Percentiles rank a stretch among this genome's conserved stretches.
Evolutionary conservation across 2,329 filamentous ascomycete species (phyloP).

Genomic region (Blumeria hordei): DNA sequence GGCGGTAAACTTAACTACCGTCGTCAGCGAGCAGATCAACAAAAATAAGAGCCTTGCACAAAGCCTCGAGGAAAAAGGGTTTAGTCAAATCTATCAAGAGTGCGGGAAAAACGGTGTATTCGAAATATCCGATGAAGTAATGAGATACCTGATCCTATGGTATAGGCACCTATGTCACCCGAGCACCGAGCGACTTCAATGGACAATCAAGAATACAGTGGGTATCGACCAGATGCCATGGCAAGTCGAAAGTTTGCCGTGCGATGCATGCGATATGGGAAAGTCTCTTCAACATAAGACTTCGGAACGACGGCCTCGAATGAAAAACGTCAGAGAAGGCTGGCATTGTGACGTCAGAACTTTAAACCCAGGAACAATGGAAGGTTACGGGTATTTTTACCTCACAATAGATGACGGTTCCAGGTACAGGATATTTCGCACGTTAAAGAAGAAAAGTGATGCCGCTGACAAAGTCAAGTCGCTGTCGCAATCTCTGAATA

Average conservation of each 20-base stretch:
- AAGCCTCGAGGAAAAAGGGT: not conserved
- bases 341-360: not conserved
- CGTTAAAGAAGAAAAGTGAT: not conserved
- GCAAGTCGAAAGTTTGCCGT: not conserved
- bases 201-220: not conserved
- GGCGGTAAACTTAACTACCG: not conserved
- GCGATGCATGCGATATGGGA: not conserved
- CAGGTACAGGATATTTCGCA: not conserved
- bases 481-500: not conserved
- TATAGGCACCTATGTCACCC: not conserved
- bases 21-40: not conserved
- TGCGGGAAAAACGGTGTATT: not conserved
- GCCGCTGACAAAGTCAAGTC: not conserved
- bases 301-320: not conserved
- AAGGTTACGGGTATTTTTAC: not conserved
- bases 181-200: not conserved
- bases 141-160: not conserved
- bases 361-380: not conserved
- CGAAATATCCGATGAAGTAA: not conserved
- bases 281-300: not conserved
- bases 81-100: not conserved
- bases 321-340: not conserved
- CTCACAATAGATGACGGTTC: not conserved
- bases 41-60: not conserved
- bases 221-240: not conserved